These are phyloP conservation scores for Rosellinia necatrix DNA, from an alignment of 2,329 filamentous ascomycete species.

Conservation along the genomic window DNA sequence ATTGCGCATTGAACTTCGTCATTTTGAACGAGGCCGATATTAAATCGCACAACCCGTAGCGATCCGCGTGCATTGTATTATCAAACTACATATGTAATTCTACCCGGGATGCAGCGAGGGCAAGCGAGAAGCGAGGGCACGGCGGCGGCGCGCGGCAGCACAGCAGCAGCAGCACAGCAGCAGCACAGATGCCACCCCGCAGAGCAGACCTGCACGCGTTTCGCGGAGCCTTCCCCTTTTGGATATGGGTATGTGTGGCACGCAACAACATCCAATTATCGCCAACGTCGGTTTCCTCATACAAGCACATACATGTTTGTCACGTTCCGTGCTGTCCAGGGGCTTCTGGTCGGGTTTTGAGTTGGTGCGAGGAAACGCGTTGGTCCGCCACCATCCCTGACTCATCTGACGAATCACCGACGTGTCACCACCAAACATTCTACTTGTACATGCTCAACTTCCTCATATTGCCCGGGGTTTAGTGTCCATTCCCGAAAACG, in stretches of 20 bases:
- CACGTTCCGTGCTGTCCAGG: conserved; percentile 31
- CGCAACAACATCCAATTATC: conserved; percentile 30
- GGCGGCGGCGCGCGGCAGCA: no score
- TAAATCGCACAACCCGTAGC: neutral
- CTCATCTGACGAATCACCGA: conserved; percentile 34
- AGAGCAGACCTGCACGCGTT: no score
- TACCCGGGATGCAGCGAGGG: no score
- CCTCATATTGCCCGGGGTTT: conserved; percentile 13
- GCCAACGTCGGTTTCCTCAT: conserved; percentile 25
- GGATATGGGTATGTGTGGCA: conserved; percentile 7
- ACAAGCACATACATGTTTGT: conserved; percentile 22
- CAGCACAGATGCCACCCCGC: no score
- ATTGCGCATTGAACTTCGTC: neutral
- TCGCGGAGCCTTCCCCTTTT: no score
- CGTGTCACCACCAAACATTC: conserved; percentile 31
- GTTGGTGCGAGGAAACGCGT: conserved; percentile 38
- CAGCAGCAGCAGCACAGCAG: no score
- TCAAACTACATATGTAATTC: no score
- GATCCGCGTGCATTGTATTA: conserved; percentile 1
- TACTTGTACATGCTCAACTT: conserved; percentile 13
- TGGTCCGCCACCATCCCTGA: conserved; percentile 32
- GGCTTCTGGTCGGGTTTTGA: conserved; percentile 37
- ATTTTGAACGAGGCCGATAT: neutral
- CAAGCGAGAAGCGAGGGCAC: no score
- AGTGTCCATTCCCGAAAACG: conserved; percentile 1